These are phyloP conservation scores for Trametes polyzona DNA, from an alignment of 1,284 basidiomycete genomes.

Conservation along the genomic window DNA sequence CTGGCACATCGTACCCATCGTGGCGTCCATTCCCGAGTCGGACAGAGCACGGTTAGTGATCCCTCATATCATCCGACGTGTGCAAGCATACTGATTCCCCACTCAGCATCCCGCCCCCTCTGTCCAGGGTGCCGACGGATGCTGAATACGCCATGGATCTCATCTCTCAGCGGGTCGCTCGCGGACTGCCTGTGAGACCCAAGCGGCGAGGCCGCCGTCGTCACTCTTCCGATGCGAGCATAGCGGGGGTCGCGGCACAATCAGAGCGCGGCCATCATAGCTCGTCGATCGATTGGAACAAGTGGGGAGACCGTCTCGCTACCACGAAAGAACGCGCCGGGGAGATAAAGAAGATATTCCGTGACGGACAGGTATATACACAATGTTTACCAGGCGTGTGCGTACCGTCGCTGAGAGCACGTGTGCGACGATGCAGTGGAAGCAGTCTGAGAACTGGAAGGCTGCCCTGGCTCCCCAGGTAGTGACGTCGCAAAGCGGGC, in stretches of 20 bases:
- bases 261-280: constrained; percentile 1
- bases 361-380: constrained; percentile 39
- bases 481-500: constrained; percentile 13
- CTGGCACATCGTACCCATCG: constrained; percentile 67
- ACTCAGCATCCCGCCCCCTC: constrained; percentile 45
- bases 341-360: constrained; percentile 47
- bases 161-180: constrained; percentile 61
- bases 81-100: neutral
- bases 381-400: neutral
- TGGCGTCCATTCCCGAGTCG: constrained; percentile 51
- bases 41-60: constrained; percentile 50
- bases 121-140: constrained; percentile 63
- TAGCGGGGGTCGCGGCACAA: neutral
- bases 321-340: constrained; percentile 47
- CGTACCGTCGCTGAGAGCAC: neutral
- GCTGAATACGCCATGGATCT: constrained; percentile 70
- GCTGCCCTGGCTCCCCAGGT: constrained; percentile 26
- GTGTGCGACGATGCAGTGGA: constrained; percentile 27
- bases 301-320: constrained; percentile 53
- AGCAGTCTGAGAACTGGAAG: constrained; percentile 31
- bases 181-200: constrained; percentile 45
- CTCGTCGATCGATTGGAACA: constrained; percentile 52
- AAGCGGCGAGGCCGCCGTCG: constrained; percentile 20
- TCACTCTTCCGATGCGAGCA: neutral
- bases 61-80: neutral